Base-by-base conservation (phyloP, 2,329 filamentous ascomycete species). In the Aquanectria penicillioides region DNA sequence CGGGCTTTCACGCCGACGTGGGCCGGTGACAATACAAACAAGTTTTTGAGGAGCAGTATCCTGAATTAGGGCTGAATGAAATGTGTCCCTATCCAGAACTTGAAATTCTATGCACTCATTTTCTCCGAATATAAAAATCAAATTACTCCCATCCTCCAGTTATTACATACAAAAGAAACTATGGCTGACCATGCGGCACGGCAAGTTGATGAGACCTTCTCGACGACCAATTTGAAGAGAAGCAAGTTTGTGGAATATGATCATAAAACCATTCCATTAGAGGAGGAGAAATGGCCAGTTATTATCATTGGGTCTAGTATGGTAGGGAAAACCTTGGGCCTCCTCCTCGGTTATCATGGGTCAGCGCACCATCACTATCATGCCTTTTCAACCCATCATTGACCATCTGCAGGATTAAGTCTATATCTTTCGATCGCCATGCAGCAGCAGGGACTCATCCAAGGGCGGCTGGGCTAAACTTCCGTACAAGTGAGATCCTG, bases 241-340 rank as follows among this genome's bases (percentile, higher is more conserved):
- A 33, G 23, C 11, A 6, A n/a, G 22, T 49, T 49, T 6, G 5
- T 11, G 1, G 11, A 37, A 6, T 28, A 28, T 11, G 46, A 49
- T 10, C 31, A 49, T 15, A 18, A 31, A 2, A 18, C 13, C 8
- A 37, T 49, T 20, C 31, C 46, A 3, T 4, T 49, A 2, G 46
- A 49, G 20, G 20, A 28, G 3, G 46, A 37, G 15, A 5, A 49
- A 37, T 49, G 46, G 46, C 46, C 46, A 18, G 46, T 49, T 18
- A 49, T 49, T 28, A 49, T 49, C 22, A 49, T 49, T 26, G 46
- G 46, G 2, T 49, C 46, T 3, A 49, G 46, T 7, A 49, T 49
- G 46, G 46, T 49, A n/a, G 46, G 46, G 3, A 49, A 49, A 15
- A 37, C 46, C 5, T 22, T 49, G 10, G 46, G 46, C 4, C 33